Base-by-base conservation (phyloP, 768 basidiomycete genomes). In the Kwoniella dendrophila region DNA sequence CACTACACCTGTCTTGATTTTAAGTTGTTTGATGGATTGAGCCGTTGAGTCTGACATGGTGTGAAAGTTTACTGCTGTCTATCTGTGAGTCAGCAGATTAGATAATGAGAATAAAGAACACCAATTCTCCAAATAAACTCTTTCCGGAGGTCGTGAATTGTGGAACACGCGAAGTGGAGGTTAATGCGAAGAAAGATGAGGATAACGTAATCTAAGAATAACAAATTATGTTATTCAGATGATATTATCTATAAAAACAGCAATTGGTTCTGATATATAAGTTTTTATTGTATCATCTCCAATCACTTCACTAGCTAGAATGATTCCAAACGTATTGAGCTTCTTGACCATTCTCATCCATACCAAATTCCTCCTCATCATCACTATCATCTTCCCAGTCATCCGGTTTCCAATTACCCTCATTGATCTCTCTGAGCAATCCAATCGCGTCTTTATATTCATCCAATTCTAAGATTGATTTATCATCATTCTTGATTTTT, bases 1-100 rank as follows among this genome's bases (percentile, higher is more conserved):
- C 14, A 75, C 74, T 8, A 75, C 70, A 32, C 69, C 69, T 8
- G 71, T 75, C 55, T 75, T 75, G 62, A 75, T 69, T 44, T 63
- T 64, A 20, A 75, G 62, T 47, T 75, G 74, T 41, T 72, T 41
- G 30, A 68, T 26, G 11, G 71, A 60, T 47, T 71, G 70, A 4
- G 69, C 66, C 48, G 58, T 61, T 12, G 70, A 62, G 45, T 66
- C 66, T 24, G 73, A 59, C 73, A 75, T 75, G 47, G 30, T 51
- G 65, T 8, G n/a, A 11, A 34, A 34, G 47, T 8, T 49, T 16
- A 7, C 24, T 40, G 16, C 12, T 10, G n/a, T 3, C n/a, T 34
- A 44, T 44, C 8, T 38, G 36, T 38, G 18, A 8, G 36, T 38
- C 36, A 38, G 18, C 8, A 38, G 8, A 11, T 11, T 11, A 44